phyloP scores from a whole-genome alignment of 345 rosid species.

The Fremontodendron californicum region DNA sequence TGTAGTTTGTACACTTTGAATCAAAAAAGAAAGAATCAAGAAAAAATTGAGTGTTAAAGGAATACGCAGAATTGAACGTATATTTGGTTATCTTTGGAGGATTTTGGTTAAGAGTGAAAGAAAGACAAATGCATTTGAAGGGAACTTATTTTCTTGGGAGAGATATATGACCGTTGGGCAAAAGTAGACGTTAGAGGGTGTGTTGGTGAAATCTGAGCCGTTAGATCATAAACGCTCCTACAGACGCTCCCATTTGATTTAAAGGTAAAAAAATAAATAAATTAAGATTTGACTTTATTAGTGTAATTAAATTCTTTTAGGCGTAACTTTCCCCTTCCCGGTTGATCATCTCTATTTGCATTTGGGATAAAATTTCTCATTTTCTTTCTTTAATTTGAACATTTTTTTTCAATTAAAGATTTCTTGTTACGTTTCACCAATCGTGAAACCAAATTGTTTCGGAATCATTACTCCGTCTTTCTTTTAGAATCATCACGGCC shows the following conservation, averaged over 20 bases:
- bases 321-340: too few species aligned
- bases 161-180: constrained; percentile 65
- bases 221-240: constrained; percentile 36
- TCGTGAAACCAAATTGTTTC: background rate
- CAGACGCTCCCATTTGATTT: constrained; percentile 70
- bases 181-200: constrained; percentile 54
- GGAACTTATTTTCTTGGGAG: constrained; percentile 20
- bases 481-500: background rate
- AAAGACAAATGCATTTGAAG: background rate
- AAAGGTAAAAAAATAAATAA: constrained; percentile 12
- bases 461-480: background rate
- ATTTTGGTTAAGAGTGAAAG: background rate
- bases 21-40: background rate
- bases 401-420: background rate
- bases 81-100: background rate
- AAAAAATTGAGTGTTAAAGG: background rate
- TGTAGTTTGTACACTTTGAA: constrained; percentile 7
- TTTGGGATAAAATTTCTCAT: background rate
- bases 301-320: too few species aligned
- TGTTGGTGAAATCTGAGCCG: constrained; percentile 31
- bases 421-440: background rate
- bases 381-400: background rate
- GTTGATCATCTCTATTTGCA: background rate
- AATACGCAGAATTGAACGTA: background rate
- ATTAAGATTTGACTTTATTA: background rate